Evolutionary conservation across 192 early-diverging fungal genomes (phyloP).

Genomic region (Diversispora epigaea): DNA sequence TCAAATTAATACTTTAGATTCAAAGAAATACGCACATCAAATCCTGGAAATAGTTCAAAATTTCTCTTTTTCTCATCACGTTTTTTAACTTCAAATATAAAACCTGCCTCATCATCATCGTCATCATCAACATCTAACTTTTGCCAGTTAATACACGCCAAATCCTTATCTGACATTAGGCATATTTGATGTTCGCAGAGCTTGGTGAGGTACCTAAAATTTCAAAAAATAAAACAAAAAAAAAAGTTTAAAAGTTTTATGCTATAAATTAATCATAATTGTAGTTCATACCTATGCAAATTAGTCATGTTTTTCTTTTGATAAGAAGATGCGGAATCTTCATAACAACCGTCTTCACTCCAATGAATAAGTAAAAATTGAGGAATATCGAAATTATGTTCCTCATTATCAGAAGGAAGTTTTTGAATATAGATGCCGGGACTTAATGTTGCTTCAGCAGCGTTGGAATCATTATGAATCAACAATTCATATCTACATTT

Average conservation of each 20-base stretch:
- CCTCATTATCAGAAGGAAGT: not conserved
- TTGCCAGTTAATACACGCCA: not conserved
- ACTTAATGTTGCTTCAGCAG: not conserved
- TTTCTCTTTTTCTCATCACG: no score
- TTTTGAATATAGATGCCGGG: slow-evolving; percentile 27
- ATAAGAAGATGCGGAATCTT: slow-evolving; percentile 23
- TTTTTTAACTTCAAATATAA: no score
- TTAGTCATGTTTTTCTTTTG: slow-evolving; percentile 35
- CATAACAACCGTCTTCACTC: slow-evolving; percentile 33
- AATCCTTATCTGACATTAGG: not conserved
- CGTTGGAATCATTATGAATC: not conserved
- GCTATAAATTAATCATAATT: not conserved
- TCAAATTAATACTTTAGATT: no score
- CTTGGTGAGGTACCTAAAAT: slow-evolving; percentile 23
- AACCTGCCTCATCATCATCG: not conserved
- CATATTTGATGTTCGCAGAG: slow-evolving; percentile 24
- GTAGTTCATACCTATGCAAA: slow-evolving; percentile 22
- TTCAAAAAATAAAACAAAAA: not conserved
- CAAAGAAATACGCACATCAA: no score
- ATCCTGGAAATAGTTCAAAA: no score
- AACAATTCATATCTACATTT: slow-evolving; percentile 7
- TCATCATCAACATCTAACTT: not conserved
- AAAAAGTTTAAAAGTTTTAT: not conserved
- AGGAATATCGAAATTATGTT: not conserved
- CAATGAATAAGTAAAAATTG: slow-evolving; percentile 32